Evolutionary conservation across 2,329 filamentous ascomycete genomes (phyloP).

Genomic region (Exophiala xenobiotica): DNA sequence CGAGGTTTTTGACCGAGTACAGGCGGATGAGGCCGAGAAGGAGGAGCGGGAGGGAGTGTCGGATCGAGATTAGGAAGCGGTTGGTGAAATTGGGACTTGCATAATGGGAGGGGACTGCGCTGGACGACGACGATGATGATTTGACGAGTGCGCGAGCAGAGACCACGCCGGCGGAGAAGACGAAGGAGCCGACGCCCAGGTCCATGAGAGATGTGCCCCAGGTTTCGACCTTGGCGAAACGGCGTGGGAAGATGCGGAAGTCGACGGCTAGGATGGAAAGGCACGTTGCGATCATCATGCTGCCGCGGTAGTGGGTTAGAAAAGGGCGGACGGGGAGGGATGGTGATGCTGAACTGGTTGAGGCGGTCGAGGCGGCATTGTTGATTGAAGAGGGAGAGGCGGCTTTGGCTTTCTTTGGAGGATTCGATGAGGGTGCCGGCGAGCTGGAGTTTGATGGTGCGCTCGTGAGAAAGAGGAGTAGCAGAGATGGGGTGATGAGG

Average conservation of each 20-base stretch:
- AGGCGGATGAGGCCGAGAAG: constrained; percentile 77
- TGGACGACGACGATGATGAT: constrained; percentile 33
- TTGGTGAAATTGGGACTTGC: constrained; percentile 44
- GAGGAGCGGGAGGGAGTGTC: constrained; percentile 80
- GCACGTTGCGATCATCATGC: constrained; percentile 88
- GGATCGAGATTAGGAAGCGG: constrained; percentile 65
- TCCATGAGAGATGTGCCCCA: constrained; percentile 99
- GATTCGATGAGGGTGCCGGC: constrained; percentile 17
- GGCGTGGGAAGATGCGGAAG: constrained; percentile 85
- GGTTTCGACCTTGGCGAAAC: constrained; percentile 98
- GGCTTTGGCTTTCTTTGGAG: constrained; percentile 6
- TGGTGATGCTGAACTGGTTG: constrained; percentile 2
- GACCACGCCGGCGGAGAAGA: constrained; percentile 91
- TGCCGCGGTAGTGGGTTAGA: constrained; percentile 84
- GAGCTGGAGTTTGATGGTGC: not conserved
- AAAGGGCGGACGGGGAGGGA: constrained; percentile 69
- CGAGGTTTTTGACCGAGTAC: constrained; percentile 85
- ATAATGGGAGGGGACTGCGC: no score
- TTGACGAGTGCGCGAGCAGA: constrained; percentile 67
- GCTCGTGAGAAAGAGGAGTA: constrained; percentile 47
- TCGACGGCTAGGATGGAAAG: constrained; percentile 95
- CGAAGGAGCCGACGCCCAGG: constrained; percentile 93
- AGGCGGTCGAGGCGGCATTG: not conserved
- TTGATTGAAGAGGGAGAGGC: not conserved
- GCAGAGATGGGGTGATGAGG: constrained; percentile 67